Evolutionary conservation across 75 land plant genomes (phyloP).

Genomic region (Picea sitchensis): DNA sequence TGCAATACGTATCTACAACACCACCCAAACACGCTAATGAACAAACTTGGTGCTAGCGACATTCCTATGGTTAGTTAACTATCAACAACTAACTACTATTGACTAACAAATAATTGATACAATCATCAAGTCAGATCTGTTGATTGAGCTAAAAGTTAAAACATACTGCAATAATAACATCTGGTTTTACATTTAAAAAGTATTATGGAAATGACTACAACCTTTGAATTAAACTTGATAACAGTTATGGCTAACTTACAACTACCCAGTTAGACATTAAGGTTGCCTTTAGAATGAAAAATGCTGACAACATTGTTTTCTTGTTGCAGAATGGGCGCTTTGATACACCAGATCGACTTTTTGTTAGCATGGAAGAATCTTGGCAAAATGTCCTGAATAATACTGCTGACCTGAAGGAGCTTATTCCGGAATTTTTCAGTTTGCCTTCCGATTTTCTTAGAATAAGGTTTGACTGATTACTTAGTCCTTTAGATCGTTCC

Average conservation of each 20-base stretch:
- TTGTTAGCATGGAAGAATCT: conserved; percentile 38
- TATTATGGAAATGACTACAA: not conserved
- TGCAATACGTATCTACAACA: too few species aligned
- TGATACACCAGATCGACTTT: conserved; percentile 51
- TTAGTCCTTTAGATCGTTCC: too few species aligned
- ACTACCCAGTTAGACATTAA: not conserved
- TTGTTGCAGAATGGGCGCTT: conserved; percentile 47
- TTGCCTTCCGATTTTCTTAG: conserved; percentile 39
- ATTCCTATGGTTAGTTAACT: too few species aligned
- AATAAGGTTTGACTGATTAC: conserved; percentile 25
- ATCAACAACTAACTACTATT: too few species aligned
- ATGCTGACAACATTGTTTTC: not conserved
- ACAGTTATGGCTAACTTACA: not conserved
- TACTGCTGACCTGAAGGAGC: conserved; percentile 47
- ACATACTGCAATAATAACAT: not conserved
- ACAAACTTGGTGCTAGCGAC: too few species aligned
- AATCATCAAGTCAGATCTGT: too few species aligned
- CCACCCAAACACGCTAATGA: too few species aligned
- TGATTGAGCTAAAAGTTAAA: too few species aligned
- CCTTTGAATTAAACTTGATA: not conserved
- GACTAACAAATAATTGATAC: too few species aligned
- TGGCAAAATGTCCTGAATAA: conserved; percentile 47
- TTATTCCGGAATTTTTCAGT: conserved; percentile 44
- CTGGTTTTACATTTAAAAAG: not conserved
- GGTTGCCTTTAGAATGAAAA: not conserved